A percentile compares a stretch with the other conserved stretches of the same genome.
These are phyloP conservation scores for Cordia subcordata DNA, from an alignment of 257 asterid species.

Conservation along the genomic window DNA sequence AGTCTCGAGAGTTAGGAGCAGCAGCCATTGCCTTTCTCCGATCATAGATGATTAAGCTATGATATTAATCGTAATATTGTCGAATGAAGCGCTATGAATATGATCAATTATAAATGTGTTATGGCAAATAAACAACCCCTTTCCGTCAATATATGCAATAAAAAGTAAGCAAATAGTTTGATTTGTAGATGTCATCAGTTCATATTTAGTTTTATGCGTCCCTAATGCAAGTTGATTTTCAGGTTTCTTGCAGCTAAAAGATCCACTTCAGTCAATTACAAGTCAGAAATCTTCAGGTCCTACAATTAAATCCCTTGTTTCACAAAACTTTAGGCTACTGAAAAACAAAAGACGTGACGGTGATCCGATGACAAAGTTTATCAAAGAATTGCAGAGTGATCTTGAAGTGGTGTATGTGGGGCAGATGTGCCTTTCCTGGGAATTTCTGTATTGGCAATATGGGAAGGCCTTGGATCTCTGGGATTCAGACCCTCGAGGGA, in stretches of 20 bases:
- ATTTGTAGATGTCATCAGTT: no score
- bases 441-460: conserved; percentile 80
- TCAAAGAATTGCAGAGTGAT: conserved; percentile 71
- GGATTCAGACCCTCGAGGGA: conserved; percentile 63
- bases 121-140: no score
- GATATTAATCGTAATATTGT: no score
- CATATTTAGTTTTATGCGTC: neutral
- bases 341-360: conserved; percentile 52
- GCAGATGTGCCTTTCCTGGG: conserved; percentile 96
- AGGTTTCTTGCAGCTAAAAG: conserved; percentile 90
- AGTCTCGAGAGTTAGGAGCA: no score
- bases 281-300: conserved; percentile 48
- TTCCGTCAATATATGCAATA: no score
- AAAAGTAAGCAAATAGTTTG: no score
- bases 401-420: conserved; percentile 85
- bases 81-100: no score
- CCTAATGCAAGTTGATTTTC: conserved; percentile 12
- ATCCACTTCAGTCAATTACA: conserved; percentile 60
- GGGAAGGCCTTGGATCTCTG: conserved; percentile 67
- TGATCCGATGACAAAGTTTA: conserved; percentile 72
- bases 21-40: no score
- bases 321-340: conserved; percentile 51
- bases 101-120: no score
- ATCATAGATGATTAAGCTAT: no score
- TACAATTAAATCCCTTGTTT: conserved; percentile 49